These are phyloP conservation scores for Candida anutae DNA, from an alignment of 1,139 yeast genomes.

Conservation along the genomic window DNA sequence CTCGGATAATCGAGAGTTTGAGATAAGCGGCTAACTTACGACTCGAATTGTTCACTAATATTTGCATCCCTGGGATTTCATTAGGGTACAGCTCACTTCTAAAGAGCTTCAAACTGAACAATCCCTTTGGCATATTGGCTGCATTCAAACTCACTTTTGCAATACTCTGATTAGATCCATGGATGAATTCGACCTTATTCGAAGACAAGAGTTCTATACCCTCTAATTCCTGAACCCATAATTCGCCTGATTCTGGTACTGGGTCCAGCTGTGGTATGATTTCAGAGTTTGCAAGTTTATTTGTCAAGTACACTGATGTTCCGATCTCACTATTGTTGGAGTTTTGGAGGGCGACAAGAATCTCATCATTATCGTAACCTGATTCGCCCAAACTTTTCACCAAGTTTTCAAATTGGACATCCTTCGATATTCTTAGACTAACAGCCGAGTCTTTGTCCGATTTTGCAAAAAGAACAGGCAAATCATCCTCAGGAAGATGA, in stretches of 20 bases:
- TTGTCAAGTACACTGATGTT: conserved; percentile 48
- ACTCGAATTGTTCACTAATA: conserved; percentile 39
- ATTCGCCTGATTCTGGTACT: conserved; percentile 21
- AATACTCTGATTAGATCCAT: conserved; percentile 16
- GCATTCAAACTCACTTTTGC: conserved; percentile 27
- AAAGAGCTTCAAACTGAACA: conserved; percentile 44
- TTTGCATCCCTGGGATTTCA: conserved; percentile 54
- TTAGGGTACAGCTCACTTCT: conserved; percentile 50
- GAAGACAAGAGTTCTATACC: conserved; percentile 51
- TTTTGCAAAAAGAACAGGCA: conserved; percentile 53
- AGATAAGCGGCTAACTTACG: conserved; percentile 66
- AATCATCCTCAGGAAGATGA: conserved; percentile 89
- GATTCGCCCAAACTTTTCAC: conserved; percentile 52
- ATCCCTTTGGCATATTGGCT: conserved; percentile 18
- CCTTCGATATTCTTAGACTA: conserved; percentile 40
- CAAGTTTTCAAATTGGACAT: conserved; percentile 28
- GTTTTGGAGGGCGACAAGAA: conserved; percentile 38
- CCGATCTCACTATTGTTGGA: conserved; percentile 38
- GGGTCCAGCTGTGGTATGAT: conserved; percentile 7
- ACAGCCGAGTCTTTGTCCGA: conserved; percentile 40
- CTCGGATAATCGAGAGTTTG: conserved; percentile 53
- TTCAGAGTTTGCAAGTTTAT: conserved; percentile 18
- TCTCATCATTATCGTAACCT: conserved; percentile 66
- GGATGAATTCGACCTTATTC: conserved; percentile 13
- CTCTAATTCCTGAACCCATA: conserved; percentile 78